A percentile compares a stretch with the other conserved stretches of the same genome.
phyloP scores from a whole-genome alignment of 2,329 filamentous ascomycete genomes.

The Geosmithia putterillii region DNA sequence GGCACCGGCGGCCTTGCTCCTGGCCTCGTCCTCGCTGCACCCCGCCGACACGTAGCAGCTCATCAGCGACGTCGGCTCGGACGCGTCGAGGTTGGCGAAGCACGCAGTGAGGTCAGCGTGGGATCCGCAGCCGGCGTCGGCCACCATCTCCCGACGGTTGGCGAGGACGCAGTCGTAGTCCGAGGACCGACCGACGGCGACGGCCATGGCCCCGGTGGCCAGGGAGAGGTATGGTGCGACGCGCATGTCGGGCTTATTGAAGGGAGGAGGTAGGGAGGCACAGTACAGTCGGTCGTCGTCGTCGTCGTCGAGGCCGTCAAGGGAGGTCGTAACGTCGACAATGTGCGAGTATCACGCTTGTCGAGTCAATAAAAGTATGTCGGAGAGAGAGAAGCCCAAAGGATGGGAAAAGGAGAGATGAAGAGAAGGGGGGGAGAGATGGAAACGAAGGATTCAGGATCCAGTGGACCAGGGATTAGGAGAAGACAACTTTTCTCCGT shows the following conservation, averaged over 20 bases:
- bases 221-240: conserved; percentile 19
- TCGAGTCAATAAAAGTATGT: not conserved
- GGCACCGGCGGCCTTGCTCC: conserved; percentile 13
- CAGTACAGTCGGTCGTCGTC: no score
- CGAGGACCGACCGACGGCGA: conserved; percentile 12
- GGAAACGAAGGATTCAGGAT: not conserved
- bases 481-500: not conserved
- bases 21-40: conserved; percentile 18
- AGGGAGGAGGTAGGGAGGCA: no score
- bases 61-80: conserved; percentile 21
- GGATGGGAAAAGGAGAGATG: not conserved
- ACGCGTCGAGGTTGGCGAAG: conserved; percentile 19
- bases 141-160: conserved; percentile 24
- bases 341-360: not conserved
- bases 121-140: conserved; percentile 29
- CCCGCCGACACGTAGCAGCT: conserved; percentile 21
- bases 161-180: conserved; percentile 23
- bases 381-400: not conserved
- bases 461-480: not conserved
- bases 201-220: conserved; percentile 17
- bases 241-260: conserved; percentile 10
- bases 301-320: not conserved
- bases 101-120: conserved; percentile 27
- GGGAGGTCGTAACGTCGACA: not conserved
- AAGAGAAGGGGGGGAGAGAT: not conserved